Conservation (phyloP, 2,329 filamentous ascomycete genomes). For the Calonectria crousiana region DNA sequence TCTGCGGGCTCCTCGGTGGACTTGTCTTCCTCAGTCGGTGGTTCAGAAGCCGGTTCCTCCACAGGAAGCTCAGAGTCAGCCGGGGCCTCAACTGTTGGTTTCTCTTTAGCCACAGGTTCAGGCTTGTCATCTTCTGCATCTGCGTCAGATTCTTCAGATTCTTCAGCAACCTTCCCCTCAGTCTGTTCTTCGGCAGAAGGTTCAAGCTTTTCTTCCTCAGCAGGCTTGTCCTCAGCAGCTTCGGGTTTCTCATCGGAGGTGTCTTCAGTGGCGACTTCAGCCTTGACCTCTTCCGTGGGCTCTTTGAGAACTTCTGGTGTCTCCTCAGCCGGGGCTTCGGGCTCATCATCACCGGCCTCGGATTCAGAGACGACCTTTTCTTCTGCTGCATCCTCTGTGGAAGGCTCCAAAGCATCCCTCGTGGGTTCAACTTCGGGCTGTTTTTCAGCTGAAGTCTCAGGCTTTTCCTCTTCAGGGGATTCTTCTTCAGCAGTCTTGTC, state of each 20-base stretch:
- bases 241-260: not conserved
- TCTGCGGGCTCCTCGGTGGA: not conserved
- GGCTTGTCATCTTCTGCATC: constrained; percentile 1
- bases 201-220: constrained; percentile 11
- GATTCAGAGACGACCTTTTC: not conserved
- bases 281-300: not conserved
- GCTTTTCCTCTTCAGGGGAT: not conserved
- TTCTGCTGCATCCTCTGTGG: not conserved
- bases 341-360: constrained; percentile 7
- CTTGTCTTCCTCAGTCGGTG: not conserved
- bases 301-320: not conserved
- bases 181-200: not conserved
- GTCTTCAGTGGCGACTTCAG: not conserved
- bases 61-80: not conserved
- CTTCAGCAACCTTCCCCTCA: not conserved
- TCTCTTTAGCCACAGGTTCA: not conserved
- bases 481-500: not conserved
- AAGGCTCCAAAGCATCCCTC: too few species aligned
- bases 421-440: too few species aligned
- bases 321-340: constrained; percentile 1
- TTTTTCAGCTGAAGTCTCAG: not conserved
- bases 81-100: not conserved
- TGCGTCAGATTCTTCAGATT: not conserved
- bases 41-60: not conserved
- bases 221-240: not conserved